These are phyloP conservation scores for Stachybotrys chlorohalonatus DNA, from an alignment of 2,329 filamentous ascomycete genomes.

Conservation along the genomic window DNA sequence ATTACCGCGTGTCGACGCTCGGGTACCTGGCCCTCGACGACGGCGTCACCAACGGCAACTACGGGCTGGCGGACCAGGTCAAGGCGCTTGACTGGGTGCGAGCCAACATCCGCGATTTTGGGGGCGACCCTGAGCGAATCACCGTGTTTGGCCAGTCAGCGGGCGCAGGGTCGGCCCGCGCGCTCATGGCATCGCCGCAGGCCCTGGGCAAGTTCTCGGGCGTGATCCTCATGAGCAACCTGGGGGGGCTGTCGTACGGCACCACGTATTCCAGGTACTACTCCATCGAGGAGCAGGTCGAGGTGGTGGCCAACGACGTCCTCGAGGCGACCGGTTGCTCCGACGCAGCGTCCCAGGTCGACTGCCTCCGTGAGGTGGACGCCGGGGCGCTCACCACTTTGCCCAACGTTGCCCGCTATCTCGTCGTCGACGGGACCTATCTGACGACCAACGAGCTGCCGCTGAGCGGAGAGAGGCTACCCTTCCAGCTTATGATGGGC, in stretches of 20 bases:
- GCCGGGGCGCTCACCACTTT: neutral
- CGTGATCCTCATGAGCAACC: neutral
- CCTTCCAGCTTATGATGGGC: conserved; percentile 1
- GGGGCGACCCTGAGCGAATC: neutral
- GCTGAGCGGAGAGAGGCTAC: neutral
- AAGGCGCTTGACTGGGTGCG: neutral
- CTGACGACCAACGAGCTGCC: neutral
- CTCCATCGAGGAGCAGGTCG: conserved; percentile 1
- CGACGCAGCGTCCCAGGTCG: neutral
- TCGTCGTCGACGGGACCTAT: neutral
- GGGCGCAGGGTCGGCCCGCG: neutral
- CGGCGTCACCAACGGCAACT: conserved; percentile 1
- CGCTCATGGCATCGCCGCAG: neutral
- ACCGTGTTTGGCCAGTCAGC: conserved; percentile 1
- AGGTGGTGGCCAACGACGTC: neutral
- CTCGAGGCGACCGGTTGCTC: neutral
- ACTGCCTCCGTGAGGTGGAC: neutral
- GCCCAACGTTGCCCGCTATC: neutral
- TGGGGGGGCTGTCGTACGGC: neutral
- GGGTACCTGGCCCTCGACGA: conserved; percentile 1
- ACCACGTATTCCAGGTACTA: conserved; percentile 1
- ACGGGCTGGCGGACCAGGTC: neutral
- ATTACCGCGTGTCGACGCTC: neutral
- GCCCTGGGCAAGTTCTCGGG: neutral
- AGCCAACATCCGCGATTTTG: neutral